Evolutionary conservation across 2,329 filamentous ascomycete species (phyloP), one percentile per base, ranked within the genome.

Genomic region (Colletotrichum orbiculare): DNA sequence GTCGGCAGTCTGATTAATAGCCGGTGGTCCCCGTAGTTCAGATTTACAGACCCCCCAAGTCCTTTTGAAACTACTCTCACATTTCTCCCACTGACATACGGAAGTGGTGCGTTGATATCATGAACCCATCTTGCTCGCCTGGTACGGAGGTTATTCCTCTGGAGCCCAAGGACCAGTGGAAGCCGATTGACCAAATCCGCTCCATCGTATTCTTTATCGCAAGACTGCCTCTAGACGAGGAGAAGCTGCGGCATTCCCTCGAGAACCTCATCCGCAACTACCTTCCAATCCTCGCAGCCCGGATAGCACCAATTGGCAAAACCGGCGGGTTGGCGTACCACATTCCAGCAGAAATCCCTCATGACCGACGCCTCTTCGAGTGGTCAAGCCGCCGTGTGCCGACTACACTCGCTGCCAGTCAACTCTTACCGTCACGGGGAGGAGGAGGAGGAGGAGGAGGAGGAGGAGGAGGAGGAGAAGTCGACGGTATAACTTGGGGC

Each of bases 241-340:
- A 62, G 0, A 13, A 65, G 2, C 54, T 71, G 47, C 54, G 47
- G 10, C 9, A 1, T 3, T 60, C 68, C 2, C 60, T 71, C 5
- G 66, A 70, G 13, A 65, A 41, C 25, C 56, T 71, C 7, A 68
- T 71, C 11, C 64, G 54, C 2, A 34, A 63, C 2, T 64, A 71
- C 35, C 41, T 70, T 8, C 69, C 66, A 8, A 46, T 69, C 15
- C 66, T 71, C 2, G 68, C 69, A 1, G 66, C 67, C 4, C 54
- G 60, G 10, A 50, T 70, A 12, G 59, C 61, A 38, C 47, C 46
- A 15, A 53, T 45, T 13, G 45, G 42, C 10, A 53, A 39, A 43
- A 49, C 62, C 2, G 58, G 61, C 10, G 37, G n/a, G 11, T 35
- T 55, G 10, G 42, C n/a, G 8, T 55, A 45, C 39, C 41, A 46